phyloP scores from a whole-genome alignment of 2,329 filamentous ascomycete species.

The Stachybotrys echinatus region DNA sequence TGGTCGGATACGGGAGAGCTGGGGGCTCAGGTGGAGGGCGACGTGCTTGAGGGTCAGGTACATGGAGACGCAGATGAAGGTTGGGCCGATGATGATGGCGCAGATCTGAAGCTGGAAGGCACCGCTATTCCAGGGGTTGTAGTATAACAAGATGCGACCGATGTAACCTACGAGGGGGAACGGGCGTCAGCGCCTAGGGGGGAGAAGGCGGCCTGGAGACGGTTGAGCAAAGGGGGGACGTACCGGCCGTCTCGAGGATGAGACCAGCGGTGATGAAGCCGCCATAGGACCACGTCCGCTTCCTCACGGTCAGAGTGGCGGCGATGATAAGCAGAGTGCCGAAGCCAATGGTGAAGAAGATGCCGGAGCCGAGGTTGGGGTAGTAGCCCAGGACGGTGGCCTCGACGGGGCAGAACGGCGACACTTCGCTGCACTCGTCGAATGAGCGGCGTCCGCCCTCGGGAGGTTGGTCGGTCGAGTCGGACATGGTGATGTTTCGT shows the following conservation, averaged over 20 bases:
- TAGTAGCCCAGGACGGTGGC: slow-evolving; percentile 51
- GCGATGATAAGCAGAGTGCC: slow-evolving; percentile 36
- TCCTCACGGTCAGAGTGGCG: slow-evolving; percentile 37
- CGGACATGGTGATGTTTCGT: slow-evolving; percentile 1
- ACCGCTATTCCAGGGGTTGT: slow-evolving; percentile 48
- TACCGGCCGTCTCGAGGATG: slow-evolving; percentile 46
- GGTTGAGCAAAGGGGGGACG: slow-evolving; percentile 5
- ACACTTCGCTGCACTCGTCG: slow-evolving; percentile 27
- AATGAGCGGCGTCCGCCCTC: slow-evolving; percentile 12
- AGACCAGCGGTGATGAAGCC: slow-evolving; percentile 42
- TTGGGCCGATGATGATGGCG: slow-evolving; percentile 54
- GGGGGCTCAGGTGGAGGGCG: slow-evolving; percentile 41
- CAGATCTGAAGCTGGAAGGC: slow-evolving; percentile 56
- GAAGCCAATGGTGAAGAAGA: slow-evolving; percentile 47
- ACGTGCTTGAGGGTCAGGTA: slow-evolving; percentile 61
- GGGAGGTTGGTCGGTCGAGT: slow-evolving; percentile 5
- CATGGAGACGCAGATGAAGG: slow-evolving; percentile 56
- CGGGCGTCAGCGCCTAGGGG: slow-evolving; percentile 3
- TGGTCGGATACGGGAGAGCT: slow-evolving; percentile 45
- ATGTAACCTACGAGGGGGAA: slow-evolving; percentile 39
- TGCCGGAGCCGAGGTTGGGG: slow-evolving; percentile 50
- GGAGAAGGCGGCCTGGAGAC: not conserved
- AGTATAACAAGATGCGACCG: slow-evolving; percentile 42
- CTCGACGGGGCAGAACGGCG: slow-evolving; percentile 41
- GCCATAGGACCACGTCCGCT: slow-evolving; percentile 51